Base-by-base conservation (phyloP, 352 stramenopile species). In the Chrysophaeum taylorii region DNA sequence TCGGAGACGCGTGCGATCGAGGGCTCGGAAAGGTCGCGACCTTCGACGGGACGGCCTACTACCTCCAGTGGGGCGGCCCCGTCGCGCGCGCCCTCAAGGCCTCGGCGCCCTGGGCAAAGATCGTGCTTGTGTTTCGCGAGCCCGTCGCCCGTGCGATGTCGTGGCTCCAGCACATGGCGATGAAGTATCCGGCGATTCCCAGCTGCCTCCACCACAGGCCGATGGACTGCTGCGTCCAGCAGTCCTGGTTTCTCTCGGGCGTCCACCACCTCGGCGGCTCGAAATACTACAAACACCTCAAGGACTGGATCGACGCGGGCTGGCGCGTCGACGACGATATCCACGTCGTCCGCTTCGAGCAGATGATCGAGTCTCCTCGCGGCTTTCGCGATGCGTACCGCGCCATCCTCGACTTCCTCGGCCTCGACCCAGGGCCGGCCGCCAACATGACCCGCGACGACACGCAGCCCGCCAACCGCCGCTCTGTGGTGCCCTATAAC, bases 11-110 rank as follows among this genome's bases (percentile, higher is more conserved):
- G 7, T 63, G 52, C 33, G 52, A 4, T 31, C 18, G 25, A 5
- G 52, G 25, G 5, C 4, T 39, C 27, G 12, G 2, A 12, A 25
- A 31, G 15, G 25, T 33, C 7, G 52, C 52, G 25, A 63, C 52
- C 7, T 63, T 63, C 33, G 52, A 63, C 33, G 52, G 9, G 25
- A 63, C 52, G 52, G 52, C 52, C 25, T 63, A 63, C 23, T 63
- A 63, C 52, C 33, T 63, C 27, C 52, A 63, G 33, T 63, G 52
- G 52, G 52, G 23, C 33, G 25, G 9, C 33, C 9, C 52, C 25
- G 52, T n/a, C 27, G 52, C 52, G 7, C 33, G 4, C 5, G n/a
- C 52, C 52, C 33, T 63, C 25, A 7, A n/a, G 9, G 5, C 4
- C 5, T 25, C 52, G 5, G 52, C 52, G 33, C 52, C 52, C 33